phyloP scores from a whole-genome alignment of 257 asterid genomes.

The Nicotiana tabacum region DNA sequence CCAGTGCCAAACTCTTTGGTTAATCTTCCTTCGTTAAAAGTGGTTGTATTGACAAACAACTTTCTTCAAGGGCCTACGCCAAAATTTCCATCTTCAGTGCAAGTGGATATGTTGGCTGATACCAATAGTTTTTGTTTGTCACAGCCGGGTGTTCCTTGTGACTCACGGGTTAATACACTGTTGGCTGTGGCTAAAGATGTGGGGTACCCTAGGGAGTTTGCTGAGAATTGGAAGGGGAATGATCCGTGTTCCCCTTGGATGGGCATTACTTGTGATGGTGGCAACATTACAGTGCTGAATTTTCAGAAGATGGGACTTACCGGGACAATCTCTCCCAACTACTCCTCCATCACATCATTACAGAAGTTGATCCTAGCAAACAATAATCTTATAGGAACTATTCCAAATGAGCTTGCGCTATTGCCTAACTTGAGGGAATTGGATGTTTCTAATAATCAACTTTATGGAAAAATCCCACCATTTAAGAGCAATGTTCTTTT shows the following conservation, averaged over 20 bases:
- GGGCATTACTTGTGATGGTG: slow-evolving; percentile 10
- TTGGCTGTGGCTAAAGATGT: slow-evolving; percentile 11
- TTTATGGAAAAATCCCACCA: slow-evolving; percentile 12
- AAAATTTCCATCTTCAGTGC: neutral
- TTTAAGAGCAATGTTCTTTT: slow-evolving; percentile 8
- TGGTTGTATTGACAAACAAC: slow-evolving; percentile 9
- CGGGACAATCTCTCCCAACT: slow-evolving; percentile 11
- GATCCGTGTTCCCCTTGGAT: slow-evolving; percentile 16
- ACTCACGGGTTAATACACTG: slow-evolving; percentile 10
- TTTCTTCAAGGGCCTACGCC: slow-evolving; percentile 16
- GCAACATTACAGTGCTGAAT: slow-evolving; percentile 12
- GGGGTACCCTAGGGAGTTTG: slow-evolving; percentile 9
- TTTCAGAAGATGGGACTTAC: slow-evolving; percentile 18
- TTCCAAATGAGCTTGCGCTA: slow-evolving; percentile 4
- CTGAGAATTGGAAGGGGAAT: slow-evolving; percentile 20
- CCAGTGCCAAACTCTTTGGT: slow-evolving; percentile 15
- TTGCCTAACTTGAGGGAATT: slow-evolving; percentile 6
- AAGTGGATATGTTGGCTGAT: neutral
- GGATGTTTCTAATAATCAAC: slow-evolving; percentile 18
- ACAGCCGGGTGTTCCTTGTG: neutral
- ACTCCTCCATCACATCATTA: slow-evolving; percentile 1
- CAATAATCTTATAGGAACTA: slow-evolving; percentile 11
- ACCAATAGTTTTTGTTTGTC: slow-evolving; percentile 4
- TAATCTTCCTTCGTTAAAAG: neutral
- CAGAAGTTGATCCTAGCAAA: slow-evolving; percentile 10